Percentiles rank a stretch among this genome's conserved stretches.
phyloP scores from a whole-genome alignment of 2,329 filamentous ascomycete genomes.

The Colletotrichum paranaense region DNA sequence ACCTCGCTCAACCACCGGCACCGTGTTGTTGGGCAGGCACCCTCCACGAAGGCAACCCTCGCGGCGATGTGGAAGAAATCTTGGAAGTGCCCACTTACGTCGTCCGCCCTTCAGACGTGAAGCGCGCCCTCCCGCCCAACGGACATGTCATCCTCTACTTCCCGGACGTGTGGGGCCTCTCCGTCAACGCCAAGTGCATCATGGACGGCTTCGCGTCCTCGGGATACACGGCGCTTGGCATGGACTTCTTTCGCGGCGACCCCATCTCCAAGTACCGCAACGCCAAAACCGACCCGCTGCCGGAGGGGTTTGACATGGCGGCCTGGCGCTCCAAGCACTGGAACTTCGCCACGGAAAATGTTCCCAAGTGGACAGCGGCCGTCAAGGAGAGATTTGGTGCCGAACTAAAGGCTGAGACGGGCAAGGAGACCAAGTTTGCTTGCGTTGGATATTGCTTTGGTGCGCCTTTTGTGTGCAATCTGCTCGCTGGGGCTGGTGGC shows the following conservation, averaged over 20 bases:
- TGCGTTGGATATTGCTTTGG: constrained; percentile 56
- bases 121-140: constrained; percentile 40
- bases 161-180: constrained; percentile 58
- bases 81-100: constrained; percentile 53
- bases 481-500: constrained; percentile 13
- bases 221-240: constrained; percentile 54
- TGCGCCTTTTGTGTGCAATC: constrained; percentile 56
- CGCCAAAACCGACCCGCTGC: constrained; percentile 38
- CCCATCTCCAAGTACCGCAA: constrained; percentile 54
- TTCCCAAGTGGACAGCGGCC: constrained; percentile 56
- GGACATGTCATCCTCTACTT: constrained; percentile 57
- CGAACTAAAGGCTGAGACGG: background rate
- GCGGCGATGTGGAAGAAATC: constrained; percentile 48
- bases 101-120: constrained; percentile 22
- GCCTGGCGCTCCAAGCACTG: constrained; percentile 60
- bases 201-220: constrained; percentile 59
- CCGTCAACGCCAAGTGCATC: constrained; percentile 53
- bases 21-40: constrained; percentile 53
- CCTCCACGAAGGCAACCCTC: constrained; percentile 50
- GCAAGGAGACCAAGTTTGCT: constrained; percentile 47
- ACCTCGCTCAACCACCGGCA: constrained; percentile 47
- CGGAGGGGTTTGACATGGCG: constrained; percentile 56
- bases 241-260: constrained; percentile 59
- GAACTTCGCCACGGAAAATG: constrained; percentile 53
- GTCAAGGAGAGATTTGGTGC: constrained; percentile 50